Conservation (phyloP, 2,329 filamentous ascomycete species). For the Pseudocercospora crystallina region DNA sequence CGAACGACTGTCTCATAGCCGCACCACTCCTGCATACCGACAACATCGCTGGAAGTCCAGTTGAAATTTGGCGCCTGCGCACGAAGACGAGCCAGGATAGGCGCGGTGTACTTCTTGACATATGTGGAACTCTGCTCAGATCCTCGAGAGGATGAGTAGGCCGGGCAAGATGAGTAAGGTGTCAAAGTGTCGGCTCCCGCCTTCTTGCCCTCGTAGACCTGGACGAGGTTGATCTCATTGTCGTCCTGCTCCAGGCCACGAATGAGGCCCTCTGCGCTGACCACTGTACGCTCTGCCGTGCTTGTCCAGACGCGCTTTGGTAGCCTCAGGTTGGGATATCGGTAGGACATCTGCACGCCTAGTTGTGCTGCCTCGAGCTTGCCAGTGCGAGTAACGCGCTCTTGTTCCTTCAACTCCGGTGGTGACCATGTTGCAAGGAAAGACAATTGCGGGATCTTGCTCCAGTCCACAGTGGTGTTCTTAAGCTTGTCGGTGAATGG, state of each 20-base stretch:
- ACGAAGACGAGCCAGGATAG: constrained; percentile 60
- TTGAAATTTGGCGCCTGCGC: constrained; percentile 58
- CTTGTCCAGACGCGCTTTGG: constrained; percentile 62
- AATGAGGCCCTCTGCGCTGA: constrained; percentile 60
- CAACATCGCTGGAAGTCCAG: constrained; percentile 62
- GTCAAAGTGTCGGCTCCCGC: constrained; percentile 62
- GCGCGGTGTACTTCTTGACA: constrained; percentile 56
- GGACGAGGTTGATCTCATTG: constrained; percentile 56
- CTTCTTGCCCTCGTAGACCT: constrained; percentile 57
- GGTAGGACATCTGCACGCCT: constrained; percentile 58
- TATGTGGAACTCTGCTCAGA: constrained; percentile 50
- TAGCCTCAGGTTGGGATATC: constrained; percentile 56
- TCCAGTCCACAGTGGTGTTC: constrained; percentile 61
- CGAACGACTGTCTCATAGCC: constrained; percentile 70
- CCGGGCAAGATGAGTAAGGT: constrained; percentile 64
- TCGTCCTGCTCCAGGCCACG: constrained; percentile 55
- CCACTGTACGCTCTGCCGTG: constrained; percentile 61
- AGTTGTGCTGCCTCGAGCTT: constrained; percentile 60
- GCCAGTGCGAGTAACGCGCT: constrained; percentile 63
- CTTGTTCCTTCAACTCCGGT: constrained; percentile 54
- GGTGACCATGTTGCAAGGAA: constrained; percentile 60
- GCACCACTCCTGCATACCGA: constrained; percentile 68
- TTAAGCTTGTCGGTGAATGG: constrained; percentile 57
- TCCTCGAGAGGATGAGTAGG: constrained; percentile 59
- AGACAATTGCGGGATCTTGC: constrained; percentile 53